Percentiles rank a stretch among this genome's conserved stretches.
phyloP scores from a whole-genome alignment of 2,329 filamentous ascomycete genomes.

The Gnomoniopsis smithogilvyi region DNA sequence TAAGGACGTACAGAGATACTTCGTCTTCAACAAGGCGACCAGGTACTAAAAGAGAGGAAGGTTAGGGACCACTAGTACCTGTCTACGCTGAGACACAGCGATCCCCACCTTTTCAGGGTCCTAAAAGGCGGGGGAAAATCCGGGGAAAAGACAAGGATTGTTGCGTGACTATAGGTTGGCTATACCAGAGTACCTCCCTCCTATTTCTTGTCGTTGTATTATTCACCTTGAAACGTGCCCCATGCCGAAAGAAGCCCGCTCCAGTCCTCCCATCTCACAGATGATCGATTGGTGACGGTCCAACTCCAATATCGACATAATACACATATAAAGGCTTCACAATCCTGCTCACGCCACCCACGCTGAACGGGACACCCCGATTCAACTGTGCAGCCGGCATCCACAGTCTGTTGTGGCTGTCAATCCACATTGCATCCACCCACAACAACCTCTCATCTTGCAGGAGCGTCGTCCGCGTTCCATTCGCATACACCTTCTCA shows the following conservation, averaged over 20 bases:
- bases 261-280: background rate
- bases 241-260: too few relatives aligned
- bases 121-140: background rate
- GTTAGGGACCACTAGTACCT: too few relatives aligned
- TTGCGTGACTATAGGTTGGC: too few relatives aligned
- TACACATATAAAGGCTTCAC: constrained; percentile 12
- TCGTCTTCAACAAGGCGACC: too few relatives aligned
- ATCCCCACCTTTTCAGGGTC: background rate
- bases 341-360: constrained; percentile 1
- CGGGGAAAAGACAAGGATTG: background rate
- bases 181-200: too few relatives aligned
- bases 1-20: too few relatives aligned
- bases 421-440: constrained; percentile 17
- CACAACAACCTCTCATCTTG: constrained; percentile 15
- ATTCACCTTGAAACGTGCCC: too few relatives aligned
- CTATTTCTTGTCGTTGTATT: too few relatives aligned
- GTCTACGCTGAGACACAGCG: background rate
- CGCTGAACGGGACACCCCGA: constrained; percentile 4
- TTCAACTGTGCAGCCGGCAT: constrained; percentile 14
- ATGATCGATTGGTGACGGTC: constrained; percentile 14
- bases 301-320: constrained; percentile 10
- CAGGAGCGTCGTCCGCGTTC: constrained; percentile 7
- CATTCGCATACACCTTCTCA: constrained; percentile 15
- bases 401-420: constrained; percentile 8
- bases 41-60: background rate